Evolutionary conservation across 2,329 filamentous ascomycete genomes (phyloP).

Genomic region (Endoconidiophora polonica): DNA sequence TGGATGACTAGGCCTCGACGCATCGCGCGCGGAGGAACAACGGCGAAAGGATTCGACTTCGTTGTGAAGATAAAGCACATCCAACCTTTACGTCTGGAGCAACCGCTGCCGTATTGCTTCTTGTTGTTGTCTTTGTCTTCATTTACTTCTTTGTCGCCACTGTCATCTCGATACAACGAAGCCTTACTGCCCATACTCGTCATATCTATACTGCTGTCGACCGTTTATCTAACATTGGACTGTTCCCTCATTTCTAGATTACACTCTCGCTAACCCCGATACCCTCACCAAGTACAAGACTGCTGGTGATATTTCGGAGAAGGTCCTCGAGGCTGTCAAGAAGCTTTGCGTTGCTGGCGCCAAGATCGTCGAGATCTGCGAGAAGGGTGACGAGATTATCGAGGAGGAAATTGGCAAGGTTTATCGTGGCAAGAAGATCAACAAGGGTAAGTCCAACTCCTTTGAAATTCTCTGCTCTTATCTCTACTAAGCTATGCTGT

Average conservation of each 20-base stretch:
- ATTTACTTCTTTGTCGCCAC: too few species aligned
- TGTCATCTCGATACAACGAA: too few species aligned
- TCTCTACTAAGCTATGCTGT: too few species aligned
- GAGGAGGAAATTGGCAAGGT: slow-evolving; percentile 90
- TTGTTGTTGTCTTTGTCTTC: not conserved
- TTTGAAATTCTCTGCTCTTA: too few species aligned
- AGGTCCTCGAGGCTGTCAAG: slow-evolving; percentile 74
- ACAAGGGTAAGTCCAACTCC: slow-evolving; percentile 49
- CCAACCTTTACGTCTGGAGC: not conserved
- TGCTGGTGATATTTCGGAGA: slow-evolving; percentile 85
- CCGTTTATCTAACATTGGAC: not conserved
- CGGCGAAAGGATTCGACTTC: not conserved
- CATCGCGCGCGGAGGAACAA: not conserved
- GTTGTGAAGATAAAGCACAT: not conserved
- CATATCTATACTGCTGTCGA: not conserved
- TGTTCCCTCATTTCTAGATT: slow-evolving; percentile 39
- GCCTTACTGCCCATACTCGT: too few species aligned
- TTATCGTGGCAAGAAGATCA: slow-evolving; percentile 94
- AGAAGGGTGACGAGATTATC: slow-evolving; percentile 87
- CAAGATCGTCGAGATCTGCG: slow-evolving; percentile 87
- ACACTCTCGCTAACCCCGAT: slow-evolving; percentile 78
- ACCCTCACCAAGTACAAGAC: slow-evolving; percentile 99
- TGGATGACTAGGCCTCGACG: slow-evolving; percentile 1
- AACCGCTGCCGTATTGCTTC: not conserved
- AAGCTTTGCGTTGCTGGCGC: slow-evolving; percentile 62